Conservation (phyloP, 2,329 filamentous ascomycete species). For the Xylariaceae sp. region DNA sequence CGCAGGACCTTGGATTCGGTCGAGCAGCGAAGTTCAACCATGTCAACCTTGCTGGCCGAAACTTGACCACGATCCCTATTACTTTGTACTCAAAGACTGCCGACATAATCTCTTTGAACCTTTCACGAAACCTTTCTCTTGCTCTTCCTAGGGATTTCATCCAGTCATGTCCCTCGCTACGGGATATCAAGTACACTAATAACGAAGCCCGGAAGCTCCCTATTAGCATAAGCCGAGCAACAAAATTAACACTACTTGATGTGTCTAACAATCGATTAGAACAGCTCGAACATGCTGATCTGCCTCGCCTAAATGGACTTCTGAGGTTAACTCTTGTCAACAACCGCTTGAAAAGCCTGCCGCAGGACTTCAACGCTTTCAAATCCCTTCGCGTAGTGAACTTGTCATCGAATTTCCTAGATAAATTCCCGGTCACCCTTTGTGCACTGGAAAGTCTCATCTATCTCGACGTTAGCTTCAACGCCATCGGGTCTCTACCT, state of each 20-base stretch:
- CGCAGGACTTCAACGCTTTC: constrained; percentile 77
- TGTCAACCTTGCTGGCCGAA: constrained; percentile 83
- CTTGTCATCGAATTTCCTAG: constrained; percentile 87
- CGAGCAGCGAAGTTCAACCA: constrained; percentile 89
- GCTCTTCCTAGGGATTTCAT: constrained; percentile 96
- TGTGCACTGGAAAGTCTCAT: constrained; percentile 77
- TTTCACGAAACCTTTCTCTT: constrained; percentile 86
- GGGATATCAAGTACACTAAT: constrained; percentile 92
- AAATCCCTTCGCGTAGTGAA: constrained; percentile 76
- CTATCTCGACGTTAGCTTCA: constrained; percentile 95
- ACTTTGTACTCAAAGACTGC: constrained; percentile 83
- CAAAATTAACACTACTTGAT: constrained; percentile 79
- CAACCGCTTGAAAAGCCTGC: constrained; percentile 76
- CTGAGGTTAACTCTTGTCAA: constrained; percentile 91
- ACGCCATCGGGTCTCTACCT: constrained; percentile 73
- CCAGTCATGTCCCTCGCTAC: constrained; percentile 80
- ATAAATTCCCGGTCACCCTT: constrained; percentile 77
- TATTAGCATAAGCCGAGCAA: constrained; percentile 74
- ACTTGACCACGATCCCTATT: constrained; percentile 91
- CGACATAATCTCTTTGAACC: constrained; percentile 91
- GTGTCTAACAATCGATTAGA: constrained; percentile 92
- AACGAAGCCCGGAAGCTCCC: constrained; percentile 88
- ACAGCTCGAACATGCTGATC: constrained; percentile 75
- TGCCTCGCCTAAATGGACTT: constrained; percentile 68
- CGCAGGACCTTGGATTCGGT: constrained; percentile 74